Evolutionary conservation across 441 rosid species (phyloP).

Genomic region (Sinapis alba): DNA sequence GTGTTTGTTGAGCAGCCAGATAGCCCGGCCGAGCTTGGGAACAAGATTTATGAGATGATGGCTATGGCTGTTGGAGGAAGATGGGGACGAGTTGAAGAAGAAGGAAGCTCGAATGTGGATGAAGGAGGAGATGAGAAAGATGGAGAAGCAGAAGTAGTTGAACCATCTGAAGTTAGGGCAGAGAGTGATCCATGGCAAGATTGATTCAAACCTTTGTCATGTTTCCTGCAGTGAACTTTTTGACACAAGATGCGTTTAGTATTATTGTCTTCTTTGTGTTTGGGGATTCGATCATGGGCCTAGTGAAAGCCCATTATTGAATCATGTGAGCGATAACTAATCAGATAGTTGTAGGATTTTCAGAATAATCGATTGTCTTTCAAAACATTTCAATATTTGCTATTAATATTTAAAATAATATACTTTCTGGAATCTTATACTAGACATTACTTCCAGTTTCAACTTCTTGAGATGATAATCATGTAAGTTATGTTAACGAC

Average conservation of each 20-base stretch:
- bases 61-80: slow-evolving; percentile 96
- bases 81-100: slow-evolving; percentile 87
- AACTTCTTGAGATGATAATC: background rate
- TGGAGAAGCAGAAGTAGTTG: slow-evolving; percentile 63
- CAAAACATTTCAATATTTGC: background rate
- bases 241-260: background rate
- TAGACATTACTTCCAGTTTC: background rate
- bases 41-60: slow-evolving; percentile 98
- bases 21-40: slow-evolving; percentile 91
- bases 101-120: slow-evolving; percentile 20
- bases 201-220: slow-evolving; percentile 26
- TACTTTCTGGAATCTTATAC: background rate
- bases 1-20: slow-evolving; percentile 68
- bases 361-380: too few relatives aligned
- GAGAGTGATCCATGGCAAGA: slow-evolving; percentile 92
- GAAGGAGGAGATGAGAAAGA: slow-evolving; percentile 18
- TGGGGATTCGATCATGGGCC: slow-evolving; percentile 13
- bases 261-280: background rate
- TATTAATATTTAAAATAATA: background rate
- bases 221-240: slow-evolving; percentile 13
- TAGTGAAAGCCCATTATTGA: background rate
- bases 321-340: background rate
- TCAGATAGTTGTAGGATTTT: background rate
- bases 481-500: background rate
- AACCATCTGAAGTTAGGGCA: slow-evolving; percentile 88